Percentiles rank a stretch among this genome's conserved stretches.
Conservation (phyloP, 2,329 filamentous ascomycete genomes). For the Nothomitra cinnamomea region DNA sequence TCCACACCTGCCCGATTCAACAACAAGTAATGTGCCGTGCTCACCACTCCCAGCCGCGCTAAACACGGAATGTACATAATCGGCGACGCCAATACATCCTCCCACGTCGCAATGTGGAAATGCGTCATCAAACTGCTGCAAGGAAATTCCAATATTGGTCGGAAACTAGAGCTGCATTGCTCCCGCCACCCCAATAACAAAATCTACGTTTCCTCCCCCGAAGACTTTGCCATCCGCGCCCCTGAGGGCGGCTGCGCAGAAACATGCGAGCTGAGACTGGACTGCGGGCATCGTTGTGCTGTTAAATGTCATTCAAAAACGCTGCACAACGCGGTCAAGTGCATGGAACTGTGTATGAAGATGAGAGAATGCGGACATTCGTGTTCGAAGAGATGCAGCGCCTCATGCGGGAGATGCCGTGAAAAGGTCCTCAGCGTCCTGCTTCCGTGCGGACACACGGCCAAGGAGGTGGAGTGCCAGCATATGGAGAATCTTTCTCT, state of each 20-base stretch:
- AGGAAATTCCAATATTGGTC: constrained; percentile 30
- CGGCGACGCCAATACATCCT: constrained; percentile 43
- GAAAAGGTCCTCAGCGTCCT: constrained; percentile 16
- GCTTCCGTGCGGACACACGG: constrained; percentile 15
- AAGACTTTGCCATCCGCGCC: constrained; percentile 36
- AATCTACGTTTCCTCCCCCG: constrained; percentile 34
- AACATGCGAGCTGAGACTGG: constrained; percentile 29
- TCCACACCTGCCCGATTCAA: neutral
- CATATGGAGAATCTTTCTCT: constrained; percentile 25
- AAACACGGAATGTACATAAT: constrained; percentile 56
- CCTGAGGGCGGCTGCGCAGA: constrained; percentile 46
- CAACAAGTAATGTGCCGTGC: neutral
- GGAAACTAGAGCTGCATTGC: constrained; percentile 36
- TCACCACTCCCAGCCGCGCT: constrained; percentile 27
- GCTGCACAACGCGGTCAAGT: constrained; percentile 26
- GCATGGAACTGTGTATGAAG: constrained; percentile 23
- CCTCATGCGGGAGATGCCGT: constrained; percentile 22
- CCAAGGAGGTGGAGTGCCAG: constrained; percentile 16
- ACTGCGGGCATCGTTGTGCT: constrained; percentile 28
- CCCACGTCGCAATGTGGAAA: constrained; percentile 44
- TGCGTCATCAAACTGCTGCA: constrained; percentile 37
- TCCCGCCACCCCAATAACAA: constrained; percentile 38
- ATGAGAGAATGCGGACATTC: constrained; percentile 24
- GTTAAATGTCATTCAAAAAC: constrained; percentile 27
- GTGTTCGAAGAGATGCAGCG: constrained; percentile 26